These are phyloP conservation scores for Fraxinus americana DNA, from an alignment of 257 asterid genomes.

Conservation along the genomic window DNA sequence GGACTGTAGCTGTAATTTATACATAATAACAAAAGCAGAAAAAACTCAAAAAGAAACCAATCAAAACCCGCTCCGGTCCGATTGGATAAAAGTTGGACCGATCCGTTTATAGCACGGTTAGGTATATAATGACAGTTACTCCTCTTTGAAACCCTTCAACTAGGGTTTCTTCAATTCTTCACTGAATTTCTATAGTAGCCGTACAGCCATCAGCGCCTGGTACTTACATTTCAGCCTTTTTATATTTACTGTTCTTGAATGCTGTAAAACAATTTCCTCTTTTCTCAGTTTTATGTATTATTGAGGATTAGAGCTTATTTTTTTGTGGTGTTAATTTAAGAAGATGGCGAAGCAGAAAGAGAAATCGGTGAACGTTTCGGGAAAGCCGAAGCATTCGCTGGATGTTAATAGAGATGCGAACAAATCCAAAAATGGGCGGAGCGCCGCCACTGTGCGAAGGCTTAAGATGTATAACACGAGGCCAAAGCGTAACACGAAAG, in stretches of 20 bases:
- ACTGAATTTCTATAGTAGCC: not conserved
- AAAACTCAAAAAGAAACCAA: too few relatives aligned
- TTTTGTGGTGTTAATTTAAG: not conserved
- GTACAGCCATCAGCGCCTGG: not conserved
- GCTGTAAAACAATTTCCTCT: not conserved
- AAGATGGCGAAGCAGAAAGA: conserved; percentile 76
- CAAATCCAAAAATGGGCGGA: conserved; percentile 57
- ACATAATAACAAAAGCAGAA: too few relatives aligned
- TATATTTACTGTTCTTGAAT: not conserved
- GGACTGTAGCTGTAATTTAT: too few relatives aligned
- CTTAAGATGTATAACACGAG: conserved; percentile 84
- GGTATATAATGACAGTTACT: too few relatives aligned
- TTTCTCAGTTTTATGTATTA: not conserved
- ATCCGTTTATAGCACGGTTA: too few relatives aligned
- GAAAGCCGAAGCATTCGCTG: conserved; percentile 92
- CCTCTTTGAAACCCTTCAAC: too few relatives aligned
- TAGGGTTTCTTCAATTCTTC: not conserved
- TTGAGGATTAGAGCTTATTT: not conserved
- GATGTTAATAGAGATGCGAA: conserved; percentile 62
- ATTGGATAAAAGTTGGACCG: too few relatives aligned
- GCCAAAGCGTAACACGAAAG: conserved; percentile 62
- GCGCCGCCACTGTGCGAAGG: conserved; percentile 92
- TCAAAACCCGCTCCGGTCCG: too few relatives aligned
- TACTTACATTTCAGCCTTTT: not conserved
- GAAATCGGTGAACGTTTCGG: conserved; percentile 80